Evolutionary conservation across 371 early-diverging fungal genomes (phyloP).

Genomic region (Nematocida ironsii): DNA sequence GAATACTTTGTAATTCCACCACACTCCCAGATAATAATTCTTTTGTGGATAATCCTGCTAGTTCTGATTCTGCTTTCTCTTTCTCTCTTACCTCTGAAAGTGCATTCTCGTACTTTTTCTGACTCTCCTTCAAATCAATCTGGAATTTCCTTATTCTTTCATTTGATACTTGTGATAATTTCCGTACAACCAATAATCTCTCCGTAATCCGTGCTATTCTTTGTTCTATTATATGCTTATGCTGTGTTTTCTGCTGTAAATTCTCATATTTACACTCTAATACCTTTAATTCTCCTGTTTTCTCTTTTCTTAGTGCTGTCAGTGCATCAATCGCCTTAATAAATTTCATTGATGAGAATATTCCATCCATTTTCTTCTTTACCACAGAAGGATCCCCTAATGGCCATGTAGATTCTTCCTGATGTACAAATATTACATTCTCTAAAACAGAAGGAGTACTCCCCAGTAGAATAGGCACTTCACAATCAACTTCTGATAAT

Average conservation of each 20-base stretch:
- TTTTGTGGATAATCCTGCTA: slow-evolving; percentile 34
- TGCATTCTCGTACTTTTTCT: slow-evolving; percentile 14
- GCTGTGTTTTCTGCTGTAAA: slow-evolving; percentile 33
- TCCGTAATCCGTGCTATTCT: slow-evolving; percentile 14
- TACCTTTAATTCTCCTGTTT: slow-evolving; percentile 73
- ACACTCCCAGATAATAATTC: slow-evolving; percentile 1
- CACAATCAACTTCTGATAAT: slow-evolving; percentile 81
- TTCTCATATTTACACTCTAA: slow-evolving; percentile 8
- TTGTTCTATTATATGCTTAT: slow-evolving; percentile 45
- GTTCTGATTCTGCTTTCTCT: slow-evolving; percentile 44
- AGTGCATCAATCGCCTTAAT: slow-evolving; percentile 83
- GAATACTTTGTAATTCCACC: not conserved
- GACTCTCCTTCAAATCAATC: slow-evolving; percentile 4
- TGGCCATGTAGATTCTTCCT: slow-evolving; percentile 97
- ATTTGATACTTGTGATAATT: not conserved
- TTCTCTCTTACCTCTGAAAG: slow-evolving; percentile 37
- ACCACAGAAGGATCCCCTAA: slow-evolving; percentile 80
- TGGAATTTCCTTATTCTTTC: not conserved
- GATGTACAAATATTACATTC: slow-evolving; percentile 97
- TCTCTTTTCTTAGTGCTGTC: slow-evolving; percentile 76
- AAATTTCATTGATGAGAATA: slow-evolving; percentile 87
- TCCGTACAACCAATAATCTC: not conserved
- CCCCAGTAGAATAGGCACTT: slow-evolving; percentile 79
- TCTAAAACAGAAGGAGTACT: slow-evolving; percentile 86
- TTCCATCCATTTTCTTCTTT: slow-evolving; percentile 98